Conservation (phyloP, 2,329 filamentous ascomycete species). For the Zymoseptoria brevis region DNA sequence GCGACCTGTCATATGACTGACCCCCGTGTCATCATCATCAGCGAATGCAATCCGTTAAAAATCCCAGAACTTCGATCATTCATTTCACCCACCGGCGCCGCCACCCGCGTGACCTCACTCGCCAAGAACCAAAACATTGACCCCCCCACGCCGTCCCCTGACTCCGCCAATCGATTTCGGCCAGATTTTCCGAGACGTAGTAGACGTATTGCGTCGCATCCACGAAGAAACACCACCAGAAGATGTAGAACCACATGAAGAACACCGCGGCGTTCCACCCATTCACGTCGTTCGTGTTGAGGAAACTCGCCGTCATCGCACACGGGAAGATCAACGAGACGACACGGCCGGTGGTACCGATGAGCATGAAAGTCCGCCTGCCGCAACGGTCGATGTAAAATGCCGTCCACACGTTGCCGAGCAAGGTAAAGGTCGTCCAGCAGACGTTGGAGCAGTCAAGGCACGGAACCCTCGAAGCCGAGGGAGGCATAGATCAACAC, state of each 20-base stretch:
- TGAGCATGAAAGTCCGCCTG: slow-evolving; percentile 38
- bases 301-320: slow-evolving; percentile 33
- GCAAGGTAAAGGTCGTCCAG: slow-evolving; percentile 33
- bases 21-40: too few species aligned
- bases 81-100: slow-evolving; percentile 29
- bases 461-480: slow-evolving; percentile 24
- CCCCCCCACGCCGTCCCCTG: slow-evolving; percentile 34
- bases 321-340: slow-evolving; percentile 37
- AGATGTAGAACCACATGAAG: slow-evolving; percentile 37
- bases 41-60: too few species aligned
- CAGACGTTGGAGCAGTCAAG: slow-evolving; percentile 31
- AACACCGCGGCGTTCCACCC: slow-evolving; percentile 34
- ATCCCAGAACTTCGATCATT: too few species aligned
- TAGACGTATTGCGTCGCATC: slow-evolving; percentile 40
- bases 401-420: slow-evolving; percentile 35
- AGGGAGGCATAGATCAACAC: slow-evolving; percentile 34
- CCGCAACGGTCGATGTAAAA: slow-evolving; percentile 36
- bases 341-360: slow-evolving; percentile 38
- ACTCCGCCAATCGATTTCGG: slow-evolving; percentile 34
- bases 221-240: slow-evolving; percentile 38
- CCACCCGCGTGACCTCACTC: slow-evolving; percentile 31
- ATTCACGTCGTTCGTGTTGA: slow-evolving; percentile 26
- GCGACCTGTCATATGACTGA: too few species aligned
- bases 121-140: slow-evolving; percentile 29
- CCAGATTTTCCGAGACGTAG: slow-evolving; percentile 37